Base-by-base conservation (phyloP, 352 stramenopile species). In the Phytophthora meadii region DNA sequence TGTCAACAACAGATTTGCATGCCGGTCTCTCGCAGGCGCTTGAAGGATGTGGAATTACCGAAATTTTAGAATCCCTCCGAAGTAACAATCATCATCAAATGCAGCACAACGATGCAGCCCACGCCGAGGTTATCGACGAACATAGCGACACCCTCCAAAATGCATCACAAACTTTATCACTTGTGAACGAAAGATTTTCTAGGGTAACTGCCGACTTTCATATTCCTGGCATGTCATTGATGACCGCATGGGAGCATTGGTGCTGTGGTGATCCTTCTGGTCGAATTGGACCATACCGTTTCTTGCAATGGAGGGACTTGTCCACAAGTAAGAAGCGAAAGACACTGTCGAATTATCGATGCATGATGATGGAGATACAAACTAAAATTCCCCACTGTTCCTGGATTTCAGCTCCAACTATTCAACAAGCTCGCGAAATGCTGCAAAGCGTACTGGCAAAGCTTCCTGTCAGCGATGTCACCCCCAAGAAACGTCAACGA, bases 321-420 rank as follows among this genome's bases (percentile, higher is more conserved):
- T 41, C 11, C 36, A 2, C 28, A 0, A 34, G 28, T 9, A 41
- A 10, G 36, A 41, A 41, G 36, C 36, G 36, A 7, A 41, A 17
- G 15, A 41, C 36, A 7, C 15, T 41, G 12, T 41, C 36, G 1
- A 41, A 41, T 7, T 17, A 41, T 17, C 12, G 36, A 17, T 19
- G 36, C 15, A 41, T 50, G 7, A 50, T 50, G 44, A 11, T 50
- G 17, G 44, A 50, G 17, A 50, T 50, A 50, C 44, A 50, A 50
- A 34, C 17, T 12, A 50, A 36, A 30, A 50, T 22, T 34, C 44
- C 44, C 34, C 12, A 32, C 9, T 11, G 12, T 28, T n/a, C 15
- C 15, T 42, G 48, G 48, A 45, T 55, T 17, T 7, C 7, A 4
- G 30, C 2, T 30, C 46, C 46, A 53, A 53, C 10, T 2, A 22